Evolutionary conservation across 257 asterid genomes (phyloP).

Genomic region (Solanum pennellii): DNA sequence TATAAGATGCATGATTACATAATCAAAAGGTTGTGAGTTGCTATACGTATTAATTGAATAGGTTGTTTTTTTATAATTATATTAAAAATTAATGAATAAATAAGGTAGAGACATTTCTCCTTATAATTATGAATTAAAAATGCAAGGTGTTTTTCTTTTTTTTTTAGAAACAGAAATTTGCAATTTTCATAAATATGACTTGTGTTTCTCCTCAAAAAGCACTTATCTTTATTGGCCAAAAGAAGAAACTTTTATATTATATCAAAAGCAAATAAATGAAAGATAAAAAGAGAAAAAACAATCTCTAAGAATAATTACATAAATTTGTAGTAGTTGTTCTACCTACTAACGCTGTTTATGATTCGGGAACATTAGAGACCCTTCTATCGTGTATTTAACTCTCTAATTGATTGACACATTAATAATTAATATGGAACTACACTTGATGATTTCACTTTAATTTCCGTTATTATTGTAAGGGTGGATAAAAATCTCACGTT

Average conservation of each 20-base stretch:
- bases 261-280: background rate
- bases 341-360: background rate
- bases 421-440: background rate
- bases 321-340: background rate
- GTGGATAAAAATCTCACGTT: background rate
- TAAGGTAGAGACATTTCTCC: background rate
- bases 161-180: background rate
- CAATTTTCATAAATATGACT: background rate
- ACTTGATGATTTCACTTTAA: background rate
- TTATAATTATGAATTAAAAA: background rate
- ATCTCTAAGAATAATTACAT: background rate
- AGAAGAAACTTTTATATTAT: background rate
- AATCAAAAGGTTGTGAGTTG: background rate
- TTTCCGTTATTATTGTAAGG: too few relatives aligned
- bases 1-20: background rate
- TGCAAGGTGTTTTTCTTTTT: background rate
- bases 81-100: too few relatives aligned
- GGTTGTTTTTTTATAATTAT: background rate
- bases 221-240: background rate
- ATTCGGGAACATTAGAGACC: background rate
- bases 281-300: background rate
- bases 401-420: background rate
- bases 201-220: background rate
- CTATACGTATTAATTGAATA: background rate
- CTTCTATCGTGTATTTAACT: background rate